These are phyloP conservation scores for Chrysoporthe deuterocubensis DNA, from an alignment of 2,329 filamentous ascomycete species.

Conservation along the genomic window DNA sequence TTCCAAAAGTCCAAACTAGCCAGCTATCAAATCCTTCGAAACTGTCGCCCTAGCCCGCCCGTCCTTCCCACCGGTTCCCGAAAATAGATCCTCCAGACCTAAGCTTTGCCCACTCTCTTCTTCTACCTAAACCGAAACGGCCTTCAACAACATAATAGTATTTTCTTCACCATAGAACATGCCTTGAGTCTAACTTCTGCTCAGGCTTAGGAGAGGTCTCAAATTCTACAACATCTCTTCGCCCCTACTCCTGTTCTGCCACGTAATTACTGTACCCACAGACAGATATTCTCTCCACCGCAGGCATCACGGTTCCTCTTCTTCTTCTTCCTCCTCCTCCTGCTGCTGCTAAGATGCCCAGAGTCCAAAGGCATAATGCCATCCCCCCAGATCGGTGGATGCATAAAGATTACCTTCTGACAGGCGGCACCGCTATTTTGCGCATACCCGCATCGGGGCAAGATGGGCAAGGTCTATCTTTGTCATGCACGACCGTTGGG, in stretches of 20 bases:
- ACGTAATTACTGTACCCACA: no score
- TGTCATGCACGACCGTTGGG: background rate
- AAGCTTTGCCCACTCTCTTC: background rate
- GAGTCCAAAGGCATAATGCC: background rate
- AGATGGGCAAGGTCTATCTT: slow-evolving; percentile 2
- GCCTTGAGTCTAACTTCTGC: no score
- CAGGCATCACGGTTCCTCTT: no score
- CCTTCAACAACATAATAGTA: no score
- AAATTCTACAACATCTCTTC: no score
- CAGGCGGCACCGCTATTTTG: background rate
- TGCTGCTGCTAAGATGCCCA: background rate
- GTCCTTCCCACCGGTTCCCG: background rate
- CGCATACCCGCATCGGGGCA: background rate
- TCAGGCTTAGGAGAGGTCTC: no score
- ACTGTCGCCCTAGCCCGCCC: no score
- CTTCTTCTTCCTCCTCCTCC: no score
- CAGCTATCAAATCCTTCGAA: background rate
- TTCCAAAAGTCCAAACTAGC: background rate
- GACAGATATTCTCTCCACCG: no score
- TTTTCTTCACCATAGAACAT: no score
- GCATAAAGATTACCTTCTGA: slow-evolving; percentile 9
- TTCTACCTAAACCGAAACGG: no score
- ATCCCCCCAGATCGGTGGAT: background rate
- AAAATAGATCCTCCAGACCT: background rate
- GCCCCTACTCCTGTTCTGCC: no score